Evolutionary conservation across 2,329 filamentous ascomycete species (phyloP), one percentile per base, ranked within the genome.

Genomic region (Hymenoscyphus scutula): DNA sequence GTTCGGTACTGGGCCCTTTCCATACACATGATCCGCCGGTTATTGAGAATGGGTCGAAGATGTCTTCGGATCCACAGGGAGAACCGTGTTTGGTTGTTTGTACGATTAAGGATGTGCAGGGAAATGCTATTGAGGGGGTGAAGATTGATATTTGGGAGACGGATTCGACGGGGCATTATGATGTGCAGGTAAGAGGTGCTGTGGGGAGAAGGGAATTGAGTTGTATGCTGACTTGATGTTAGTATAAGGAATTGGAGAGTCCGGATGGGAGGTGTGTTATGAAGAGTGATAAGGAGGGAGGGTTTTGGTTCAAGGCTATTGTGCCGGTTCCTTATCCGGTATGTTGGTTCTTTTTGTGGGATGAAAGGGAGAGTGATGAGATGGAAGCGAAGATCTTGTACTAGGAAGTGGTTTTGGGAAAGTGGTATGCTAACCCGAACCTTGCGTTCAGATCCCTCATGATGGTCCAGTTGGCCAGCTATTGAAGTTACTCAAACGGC

Each of bases 61-160:
- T 94, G 77, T 85, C 87, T 1, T 84, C 85, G 62, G 90, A 92
- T 69, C 83, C 87, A 0, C 78, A 84, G 34, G 91, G 91, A 58
- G 83, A 89, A 68, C 84, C 88, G 0, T 83, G 91, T 66, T 81
- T 94, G 15, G 88, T 90, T 4, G 73, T 92, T n/a, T 92, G 90
- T 78, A 89, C 82, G 0, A 78, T 94, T 62, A 85, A 82, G 65
- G 88, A 92, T 73, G 84, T 83, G 0, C 48, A 76, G 0, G 89
- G 89, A 0, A 79, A 78, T 1, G 87, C 90, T 0, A 79, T 95
- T 32, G 65, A 77, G 1, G 85, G 80, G 55, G 89, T 88, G 32
- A 90, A 87, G 73, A 83, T 94, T 65, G 90, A 95, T 74, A 88
- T 95, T 67, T 95, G 91, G 91, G 90, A 94, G 77, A 92, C 90